Evolutionary conservation across 106 monocot species (phyloP), one percentile per base, ranked within the genome.

Genomic region (Allium fistulosum): DNA sequence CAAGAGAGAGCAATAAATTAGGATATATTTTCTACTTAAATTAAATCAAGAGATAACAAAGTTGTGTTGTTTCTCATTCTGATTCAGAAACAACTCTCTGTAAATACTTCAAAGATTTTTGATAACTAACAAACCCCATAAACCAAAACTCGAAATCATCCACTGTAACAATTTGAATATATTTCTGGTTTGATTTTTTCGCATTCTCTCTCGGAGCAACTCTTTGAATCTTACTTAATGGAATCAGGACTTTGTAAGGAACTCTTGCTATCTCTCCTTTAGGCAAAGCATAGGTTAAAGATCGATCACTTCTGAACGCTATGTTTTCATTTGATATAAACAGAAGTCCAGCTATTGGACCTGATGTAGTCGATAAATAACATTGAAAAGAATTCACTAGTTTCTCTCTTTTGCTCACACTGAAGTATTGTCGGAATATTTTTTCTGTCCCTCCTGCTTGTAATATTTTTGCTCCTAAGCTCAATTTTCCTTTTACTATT

Each of bases 121-220:
- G 53, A 55, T 55, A 55, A 6, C 53, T 8, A 8, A 55, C 53
- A 55, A 55, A 55, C 11, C 53, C 53, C 53, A 55, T 55, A 15
- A 55, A 55, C 53, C 53, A 55, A 55, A 55, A 55, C 6, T 55
- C 53, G 7, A 55, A 55, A 55, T 8, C 53, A 55, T 55, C 53
- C 53, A 81, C 61, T 51, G 88, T 88, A 2, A 84, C 78, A 11
- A 88, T 84, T 70, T 84, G 84, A 48, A 84, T 75, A 64, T 84
- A 88, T 48, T 88, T 88, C 63, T 84, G 78, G 46, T 66, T 76
- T 4, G 80, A 83, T 17, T 79, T 79, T 72, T 65, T 60, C 12
- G 46, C 58, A 17, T 81, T 78, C 79, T 81, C 78, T 50, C 73
- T 71, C 14, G 72, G 76, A 59, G 57, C 79, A 7, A 70, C 78